Evolutionary conservation across 2,329 filamentous ascomycete species (phyloP).

Genomic region (Phyllosticta capitalensis): DNA sequence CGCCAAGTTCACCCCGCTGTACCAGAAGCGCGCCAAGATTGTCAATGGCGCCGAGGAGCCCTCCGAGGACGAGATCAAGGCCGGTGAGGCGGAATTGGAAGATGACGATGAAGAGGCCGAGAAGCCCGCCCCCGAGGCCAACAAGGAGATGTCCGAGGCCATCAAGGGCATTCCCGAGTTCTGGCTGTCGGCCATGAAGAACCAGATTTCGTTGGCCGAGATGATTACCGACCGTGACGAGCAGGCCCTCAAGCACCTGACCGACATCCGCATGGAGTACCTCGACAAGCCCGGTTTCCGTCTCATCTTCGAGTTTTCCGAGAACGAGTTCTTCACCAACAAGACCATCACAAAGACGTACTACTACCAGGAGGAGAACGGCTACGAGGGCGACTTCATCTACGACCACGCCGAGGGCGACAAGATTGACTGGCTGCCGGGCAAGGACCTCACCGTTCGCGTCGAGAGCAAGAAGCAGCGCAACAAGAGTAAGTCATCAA

Average conservation of each 20-base stretch:
- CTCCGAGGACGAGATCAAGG: slow-evolving; percentile 74
- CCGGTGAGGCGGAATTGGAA: slow-evolving; percentile 71
- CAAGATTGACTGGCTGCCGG: slow-evolving; percentile 93
- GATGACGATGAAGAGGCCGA: slow-evolving; percentile 54
- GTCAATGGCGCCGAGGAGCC: slow-evolving; percentile 83
- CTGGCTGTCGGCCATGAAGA: slow-evolving; percentile 99
- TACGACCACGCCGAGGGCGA: slow-evolving; percentile 98
- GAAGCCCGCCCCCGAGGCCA: slow-evolving; percentile 43
- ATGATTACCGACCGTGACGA: slow-evolving; percentile 99
- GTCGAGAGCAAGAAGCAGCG: slow-evolving; percentile 99
- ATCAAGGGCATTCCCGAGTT: slow-evolving; percentile 91
- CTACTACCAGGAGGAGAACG: slow-evolving; percentile 97
- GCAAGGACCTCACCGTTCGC: slow-evolving; percentile 86
- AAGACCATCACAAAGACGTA: slow-evolving; percentile 97
- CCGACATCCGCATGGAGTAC: slow-evolving; percentile 97
- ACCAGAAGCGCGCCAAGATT: slow-evolving; percentile 88
- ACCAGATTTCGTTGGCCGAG: slow-evolving; percentile 91
- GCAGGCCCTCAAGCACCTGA: slow-evolving; percentile 78
- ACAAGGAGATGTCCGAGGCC: slow-evolving; percentile 45
- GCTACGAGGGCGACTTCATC: slow-evolving; percentile 98
- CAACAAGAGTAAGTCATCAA: slow-evolving; percentile 89
- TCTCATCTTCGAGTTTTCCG: slow-evolving; percentile 90
- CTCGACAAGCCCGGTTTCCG: slow-evolving; percentile 97
- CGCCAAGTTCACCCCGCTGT: slow-evolving; percentile 94
- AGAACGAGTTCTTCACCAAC: slow-evolving; percentile 97